phyloP scores from a whole-genome alignment of 495 filamentous ascomycete species.

The Durotheca rogersii region DNA sequence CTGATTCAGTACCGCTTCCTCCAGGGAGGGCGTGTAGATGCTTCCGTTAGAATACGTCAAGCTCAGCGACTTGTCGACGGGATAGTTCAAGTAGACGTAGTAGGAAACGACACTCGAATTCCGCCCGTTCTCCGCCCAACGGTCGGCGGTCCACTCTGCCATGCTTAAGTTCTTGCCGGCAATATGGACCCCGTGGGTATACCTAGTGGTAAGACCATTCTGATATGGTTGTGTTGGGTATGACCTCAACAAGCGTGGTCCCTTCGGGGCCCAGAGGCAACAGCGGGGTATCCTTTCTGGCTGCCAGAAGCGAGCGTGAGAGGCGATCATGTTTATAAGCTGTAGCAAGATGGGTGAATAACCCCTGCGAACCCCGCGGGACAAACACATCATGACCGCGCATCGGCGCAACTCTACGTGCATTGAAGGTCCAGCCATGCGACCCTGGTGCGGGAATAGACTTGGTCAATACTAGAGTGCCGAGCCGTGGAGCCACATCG shows the following conservation, averaged over 20 bases:
- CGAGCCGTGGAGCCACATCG: too few relatives aligned
- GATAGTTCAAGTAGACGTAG: constrained; percentile 83
- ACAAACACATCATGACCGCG: constrained; percentile 2
- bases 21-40: constrained; percentile 66
- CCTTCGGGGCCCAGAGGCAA: constrained; percentile 28
- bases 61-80: constrained; percentile 68
- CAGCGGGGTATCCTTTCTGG: constrained; percentile 28
- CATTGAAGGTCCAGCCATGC: constrained; percentile 1
- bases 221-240: constrained; percentile 33
- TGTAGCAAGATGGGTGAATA: too few relatives aligned
- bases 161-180: constrained; percentile 40
- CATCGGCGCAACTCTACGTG: constrained; percentile 1
- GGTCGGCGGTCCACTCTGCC: constrained; percentile 77
- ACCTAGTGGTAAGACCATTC: constrained; percentile 42
- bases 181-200: constrained; percentile 41
- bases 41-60: constrained; percentile 56
- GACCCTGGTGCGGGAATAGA: not conserved
- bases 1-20: constrained; percentile 75
- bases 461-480: too few relatives aligned
- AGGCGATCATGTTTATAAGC: constrained; percentile 22
- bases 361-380: constrained; percentile 6
- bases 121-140: constrained; percentile 74
- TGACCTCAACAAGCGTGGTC: constrained; percentile 24
- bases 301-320: constrained; percentile 6
- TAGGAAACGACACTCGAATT: constrained; percentile 69